Conservation (phyloP, 768 basidiomycete species). For the Pulveroboletus frians region DNA sequence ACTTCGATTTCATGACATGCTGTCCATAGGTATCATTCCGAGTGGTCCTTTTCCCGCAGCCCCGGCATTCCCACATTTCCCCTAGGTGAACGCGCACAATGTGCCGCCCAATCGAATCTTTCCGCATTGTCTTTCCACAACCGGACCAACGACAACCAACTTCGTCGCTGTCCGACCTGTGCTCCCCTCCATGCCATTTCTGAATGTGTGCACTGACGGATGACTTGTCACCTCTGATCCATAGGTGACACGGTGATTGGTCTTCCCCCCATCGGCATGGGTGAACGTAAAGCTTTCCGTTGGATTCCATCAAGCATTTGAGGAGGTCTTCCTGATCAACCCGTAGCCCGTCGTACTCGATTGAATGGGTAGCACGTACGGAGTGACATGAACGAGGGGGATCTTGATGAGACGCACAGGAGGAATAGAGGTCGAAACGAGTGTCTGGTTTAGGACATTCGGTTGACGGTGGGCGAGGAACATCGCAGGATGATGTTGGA, state of each 20-base stretch:
- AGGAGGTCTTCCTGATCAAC: constrained; percentile 14
- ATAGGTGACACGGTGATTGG: constrained; percentile 7
- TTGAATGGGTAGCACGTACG: not conserved
- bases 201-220: constrained; percentile 13
- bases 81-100: constrained; percentile 13
- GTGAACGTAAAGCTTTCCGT: constrained; percentile 3
- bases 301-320: not conserved
- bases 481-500: not conserved
- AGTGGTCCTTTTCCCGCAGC: constrained; percentile 9
- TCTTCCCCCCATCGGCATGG: constrained; percentile 13
- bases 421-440: not conserved
- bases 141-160: constrained; percentile 7
- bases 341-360: constrained; percentile 6
- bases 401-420: not conserved
- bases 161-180: constrained; percentile 7
- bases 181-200: constrained; percentile 14
- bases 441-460: not conserved
- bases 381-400: not conserved
- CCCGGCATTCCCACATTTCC: constrained; percentile 15
- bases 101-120: constrained; percentile 22
- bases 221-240: constrained; percentile 16
- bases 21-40: constrained; percentile 9
- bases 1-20: constrained; percentile 1
- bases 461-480: not conserved
- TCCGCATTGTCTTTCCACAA: constrained; percentile 19